Evolutionary conservation across 2,329 filamentous ascomycete genomes (phyloP), one percentile per base, ranked within the genome.

Genomic region (Colletotrichum navitas): DNA sequence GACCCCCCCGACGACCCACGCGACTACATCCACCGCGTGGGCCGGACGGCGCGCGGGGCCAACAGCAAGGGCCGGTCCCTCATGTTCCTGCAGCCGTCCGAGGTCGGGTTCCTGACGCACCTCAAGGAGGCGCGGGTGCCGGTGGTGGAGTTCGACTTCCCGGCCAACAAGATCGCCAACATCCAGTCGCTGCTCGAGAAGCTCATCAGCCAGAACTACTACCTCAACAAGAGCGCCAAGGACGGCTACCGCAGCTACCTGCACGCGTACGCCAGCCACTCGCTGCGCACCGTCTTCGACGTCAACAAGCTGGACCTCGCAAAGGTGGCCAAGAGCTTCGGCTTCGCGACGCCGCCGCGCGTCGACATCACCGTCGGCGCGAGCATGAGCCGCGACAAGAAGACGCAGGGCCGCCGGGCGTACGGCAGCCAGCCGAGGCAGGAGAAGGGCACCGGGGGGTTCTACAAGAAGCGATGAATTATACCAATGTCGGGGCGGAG

Each of bases 131-230:
- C 95, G 18, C 90, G 94, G 73, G 95, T 99, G 1, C 96, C 96
- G 2, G 91, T 99, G 8, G 94, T 97, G 36, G 96, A 99, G 82
- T 98, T 97, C 78, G 95, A 98, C 79, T 96, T 99, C 79, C 95
- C 95, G 1, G 86, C 90, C 68, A 95, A 93, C 84, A 97, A 97
- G 87, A 94, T 99, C 75, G 86, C 95, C 78, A 96, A 97, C 78
- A 91, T 97, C 76, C 92, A 97, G 84, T 90, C 93, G 77, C 94
- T 98, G 82, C 89, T 98, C 12, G 95, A 98, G 87, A 96, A 95
- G 83, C 88, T 98, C 75, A 97, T 99, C 77, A 90, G 90, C 39
- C 93, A 96, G 81, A 98, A 99, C 83, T 98, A 98, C 85, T 98
- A 98, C 82, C 88, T 99, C 70, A 96, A 98, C 85, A 96, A 97